Evolutionary conservation across 371 early-diverging fungal species (phyloP), one percentile per base, ranked within the genome.

Genomic region (Gilbertella persicaria): DNA sequence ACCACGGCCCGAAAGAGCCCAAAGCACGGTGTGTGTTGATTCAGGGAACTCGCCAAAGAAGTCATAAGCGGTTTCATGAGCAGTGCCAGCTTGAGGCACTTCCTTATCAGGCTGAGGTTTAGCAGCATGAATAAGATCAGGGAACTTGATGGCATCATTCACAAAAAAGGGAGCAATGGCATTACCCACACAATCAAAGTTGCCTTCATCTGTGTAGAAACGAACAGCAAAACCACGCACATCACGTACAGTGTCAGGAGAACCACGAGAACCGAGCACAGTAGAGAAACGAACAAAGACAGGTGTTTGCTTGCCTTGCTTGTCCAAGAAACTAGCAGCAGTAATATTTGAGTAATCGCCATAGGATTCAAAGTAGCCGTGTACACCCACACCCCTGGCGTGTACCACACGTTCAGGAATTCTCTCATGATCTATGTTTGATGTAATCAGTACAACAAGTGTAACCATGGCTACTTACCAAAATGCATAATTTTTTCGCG

Each of bases 121-220:
- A 21, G 55, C 67, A 20, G 80, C 71, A 57, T 80, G 83, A 26
- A 83, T 69, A 14, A 80, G 33, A 44, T 80, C 79, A 3, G 77
- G 75, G 41, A 74, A 76, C 37, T 73, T 73, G 55, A 79, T 74
- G 19, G 70, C 63, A 53, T 75, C 75, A 48, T 72, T 69, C 13
- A 71, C 53, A 52, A 76, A 78, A 49, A 78, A 82, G 8, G 77
- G 79, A 4, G 78, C 64, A 49, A 71, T 65, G 36, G 55, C 50
- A 48, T 72, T 74, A 9, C 82, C 82, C 13, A 78, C 78, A 33
- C 69, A 29, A 50, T 73, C 85, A 60, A 73, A 82, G 36, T 69
- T 69, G 16, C 84, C 84, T 63, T 84, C 82, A 4, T 80, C 81
- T 0, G 85, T 84, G 51, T 80, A 84, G 56, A 84, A 79, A 20